Evolutionary conservation across 768 basidiomycete species (phyloP).

Genomic region (Lactarius evosmus): DNA sequence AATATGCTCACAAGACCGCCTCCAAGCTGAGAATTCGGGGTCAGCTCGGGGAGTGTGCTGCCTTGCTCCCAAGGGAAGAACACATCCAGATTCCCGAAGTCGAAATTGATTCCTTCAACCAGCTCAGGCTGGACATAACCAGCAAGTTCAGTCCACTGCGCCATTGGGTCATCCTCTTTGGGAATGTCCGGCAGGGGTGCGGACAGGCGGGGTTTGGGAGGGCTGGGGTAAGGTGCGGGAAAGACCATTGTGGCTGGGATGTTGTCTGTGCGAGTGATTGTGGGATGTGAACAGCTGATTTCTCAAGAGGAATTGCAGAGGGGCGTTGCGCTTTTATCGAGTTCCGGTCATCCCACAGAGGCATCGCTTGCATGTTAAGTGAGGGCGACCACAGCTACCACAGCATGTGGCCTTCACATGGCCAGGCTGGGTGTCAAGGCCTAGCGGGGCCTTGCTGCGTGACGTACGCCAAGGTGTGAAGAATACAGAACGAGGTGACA

Average conservation of each 20-base stretch:
- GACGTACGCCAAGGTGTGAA: too few relatives aligned
- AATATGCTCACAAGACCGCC: not conserved
- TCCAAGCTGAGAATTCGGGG: not conserved
- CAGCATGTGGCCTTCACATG: not conserved
- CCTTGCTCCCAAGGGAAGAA: not conserved
- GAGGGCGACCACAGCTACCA: not conserved
- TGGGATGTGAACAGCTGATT: not conserved
- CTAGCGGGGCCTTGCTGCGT: too few relatives aligned
- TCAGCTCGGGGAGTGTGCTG: not conserved
- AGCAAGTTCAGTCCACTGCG: not conserved
- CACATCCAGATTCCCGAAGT: not conserved
- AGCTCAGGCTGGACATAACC: not conserved
- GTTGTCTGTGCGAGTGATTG: not conserved
- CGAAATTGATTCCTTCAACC: not conserved
- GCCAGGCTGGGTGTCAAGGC: not conserved
- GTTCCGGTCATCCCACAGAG: not conserved
- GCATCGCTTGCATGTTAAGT: not conserved
- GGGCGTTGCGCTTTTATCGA: not conserved
- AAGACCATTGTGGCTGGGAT: not conserved
- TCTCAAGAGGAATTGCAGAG: not conserved
- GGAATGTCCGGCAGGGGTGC: not conserved
- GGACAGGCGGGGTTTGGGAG: not conserved
- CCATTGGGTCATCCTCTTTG: not conserved
- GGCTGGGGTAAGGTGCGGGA: not conserved
- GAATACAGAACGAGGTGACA: too few relatives aligned